Conservation (phyloP, 768 basidiomycete genomes). For the Pleurotus cornucopiae region DNA sequence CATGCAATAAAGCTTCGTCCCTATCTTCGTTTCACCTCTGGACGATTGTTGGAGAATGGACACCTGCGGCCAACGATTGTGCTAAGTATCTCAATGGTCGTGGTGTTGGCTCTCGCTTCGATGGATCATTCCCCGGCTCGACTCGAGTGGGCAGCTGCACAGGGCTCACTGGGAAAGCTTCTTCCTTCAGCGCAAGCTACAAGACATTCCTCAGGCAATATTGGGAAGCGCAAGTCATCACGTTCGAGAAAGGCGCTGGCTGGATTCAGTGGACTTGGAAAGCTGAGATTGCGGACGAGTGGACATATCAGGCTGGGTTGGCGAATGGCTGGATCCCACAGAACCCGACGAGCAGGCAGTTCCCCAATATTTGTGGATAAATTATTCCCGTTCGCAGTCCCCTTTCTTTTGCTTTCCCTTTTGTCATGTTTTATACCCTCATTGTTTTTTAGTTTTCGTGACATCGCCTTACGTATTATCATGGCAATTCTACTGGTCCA, state of each 20-base stretch:
- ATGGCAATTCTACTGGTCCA: too few species aligned
- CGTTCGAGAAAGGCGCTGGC: slow-evolving; percentile 64
- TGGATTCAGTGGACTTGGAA: slow-evolving; percentile 90
- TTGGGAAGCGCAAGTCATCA: slow-evolving; percentile 81
- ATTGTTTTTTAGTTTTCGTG: too few species aligned
- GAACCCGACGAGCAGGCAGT: slow-evolving; percentile 41
- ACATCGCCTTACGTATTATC: too few species aligned
- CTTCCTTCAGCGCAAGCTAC: slow-evolving; percentile 70
- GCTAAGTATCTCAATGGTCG: slow-evolving; percentile 83
- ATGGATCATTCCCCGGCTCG: slow-evolving; percentile 63
- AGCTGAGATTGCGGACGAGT: slow-evolving; percentile 79
- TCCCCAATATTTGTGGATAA: slow-evolving; percentile 61
- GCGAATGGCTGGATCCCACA: slow-evolving; percentile 81
- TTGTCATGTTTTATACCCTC: too few species aligned
- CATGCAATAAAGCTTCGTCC: slow-evolving; percentile 43
- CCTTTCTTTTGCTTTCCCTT: too few species aligned
- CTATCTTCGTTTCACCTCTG: slow-evolving; percentile 62
- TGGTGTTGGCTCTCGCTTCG: slow-evolving; percentile 62
- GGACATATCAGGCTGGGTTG: slow-evolving; percentile 84
- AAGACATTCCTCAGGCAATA: slow-evolving; percentile 77
- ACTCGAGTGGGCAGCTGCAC: slow-evolving; percentile 68
- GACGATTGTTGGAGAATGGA: slow-evolving; percentile 89
- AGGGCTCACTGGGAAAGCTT: slow-evolving; percentile 69
- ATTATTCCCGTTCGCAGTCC: too few species aligned
- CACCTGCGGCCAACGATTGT: slow-evolving; percentile 73